phyloP scores from a whole-genome alignment of 2,329 filamentous ascomycete species.

The Neofusicoccum parvum region DNA sequence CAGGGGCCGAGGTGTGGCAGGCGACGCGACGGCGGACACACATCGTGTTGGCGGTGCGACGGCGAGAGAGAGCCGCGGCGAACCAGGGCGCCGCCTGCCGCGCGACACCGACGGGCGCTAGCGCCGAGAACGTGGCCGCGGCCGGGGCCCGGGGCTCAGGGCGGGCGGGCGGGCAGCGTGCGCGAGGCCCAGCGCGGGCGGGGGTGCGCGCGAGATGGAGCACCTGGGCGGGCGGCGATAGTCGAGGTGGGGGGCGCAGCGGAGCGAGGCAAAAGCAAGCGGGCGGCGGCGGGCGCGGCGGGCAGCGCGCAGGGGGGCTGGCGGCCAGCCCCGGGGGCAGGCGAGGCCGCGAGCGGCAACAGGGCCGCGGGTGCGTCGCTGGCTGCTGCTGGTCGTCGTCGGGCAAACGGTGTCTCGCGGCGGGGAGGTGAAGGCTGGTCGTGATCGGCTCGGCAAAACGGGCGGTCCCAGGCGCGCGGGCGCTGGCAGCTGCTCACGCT shows the following conservation, averaged over 20 bases:
- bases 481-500: not conserved
- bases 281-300: slow-evolving; percentile 1
- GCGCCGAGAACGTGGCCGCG: slow-evolving; percentile 17
- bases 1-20: slow-evolving; percentile 9
- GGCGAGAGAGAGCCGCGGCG: slow-evolving; percentile 4
- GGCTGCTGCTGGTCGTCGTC: not conserved
- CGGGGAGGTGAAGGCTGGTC: not conserved
- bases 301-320: not conserved
- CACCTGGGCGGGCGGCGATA: not conserved
- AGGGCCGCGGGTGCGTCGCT: not conserved
- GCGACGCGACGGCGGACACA: slow-evolving; percentile 10
- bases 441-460: not conserved
- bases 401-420: slow-evolving; percentile 7
- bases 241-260: slow-evolving; percentile 3
- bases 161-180: not conserved
- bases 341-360: not conserved
- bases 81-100: not conserved
- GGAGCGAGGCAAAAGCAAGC: not conserved
- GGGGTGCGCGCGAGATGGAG: not conserved
- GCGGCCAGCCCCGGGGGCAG: not conserved
- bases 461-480: not conserved
- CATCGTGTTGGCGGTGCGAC: slow-evolving; percentile 17
- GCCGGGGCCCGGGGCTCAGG: not conserved
- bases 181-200: not conserved
- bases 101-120: not conserved